A percentile compares a stretch with the other conserved stretches of the same genome.
These are phyloP conservation scores for Sordariomycetes sp. DNA, from an alignment of 2,329 filamentous ascomycete genomes.

Conservation along the genomic window DNA sequence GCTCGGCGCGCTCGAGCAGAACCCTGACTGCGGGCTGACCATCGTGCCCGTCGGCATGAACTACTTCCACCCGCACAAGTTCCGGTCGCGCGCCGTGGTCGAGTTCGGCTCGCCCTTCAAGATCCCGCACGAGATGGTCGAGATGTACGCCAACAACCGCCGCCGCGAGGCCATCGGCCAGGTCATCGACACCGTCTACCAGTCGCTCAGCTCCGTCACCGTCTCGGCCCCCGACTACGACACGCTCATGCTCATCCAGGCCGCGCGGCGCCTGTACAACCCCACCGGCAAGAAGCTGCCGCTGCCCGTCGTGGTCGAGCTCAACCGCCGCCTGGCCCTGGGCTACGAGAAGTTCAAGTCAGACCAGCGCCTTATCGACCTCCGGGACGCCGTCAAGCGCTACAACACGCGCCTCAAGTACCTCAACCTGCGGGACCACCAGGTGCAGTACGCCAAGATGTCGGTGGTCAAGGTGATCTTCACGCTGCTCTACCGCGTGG, in stretches of 20 bases:
- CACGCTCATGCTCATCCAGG: constrained; percentile 93
- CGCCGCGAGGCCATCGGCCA: constrained; percentile 78
- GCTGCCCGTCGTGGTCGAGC: constrained; percentile 82
- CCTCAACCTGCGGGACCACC: constrained; percentile 83
- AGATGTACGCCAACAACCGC: constrained; percentile 75
- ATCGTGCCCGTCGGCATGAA: constrained; percentile 99
- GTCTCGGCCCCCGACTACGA: constrained; percentile 92
- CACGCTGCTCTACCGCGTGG: constrained; percentile 67
- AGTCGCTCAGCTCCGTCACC: constrained; percentile 77
- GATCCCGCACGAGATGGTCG: constrained; percentile 69
- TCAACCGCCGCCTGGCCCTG: constrained; percentile 82
- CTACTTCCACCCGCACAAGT: constrained; percentile 98
- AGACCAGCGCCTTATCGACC: constrained; percentile 67
- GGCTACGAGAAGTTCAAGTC: constrained; percentile 91
- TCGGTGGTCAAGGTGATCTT: constrained; percentile 65
- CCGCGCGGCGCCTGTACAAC: constrained; percentile 85
- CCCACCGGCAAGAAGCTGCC: constrained; percentile 89
- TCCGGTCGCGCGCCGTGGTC: constrained; percentile 87
- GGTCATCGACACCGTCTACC: constrained; percentile 77
- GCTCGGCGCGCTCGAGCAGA: constrained; percentile 73
- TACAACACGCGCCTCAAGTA: constrained; percentile 85
- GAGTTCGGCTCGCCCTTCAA: constrained; percentile 90
- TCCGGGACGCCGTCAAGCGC: constrained; percentile 65
- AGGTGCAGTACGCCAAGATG: constrained; percentile 84
- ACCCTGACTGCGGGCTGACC: constrained; percentile 79